These are phyloP conservation scores for Lactifluus pinguis DNA, from an alignment of 768 basidiomycete genomes.

Conservation along the genomic window DNA sequence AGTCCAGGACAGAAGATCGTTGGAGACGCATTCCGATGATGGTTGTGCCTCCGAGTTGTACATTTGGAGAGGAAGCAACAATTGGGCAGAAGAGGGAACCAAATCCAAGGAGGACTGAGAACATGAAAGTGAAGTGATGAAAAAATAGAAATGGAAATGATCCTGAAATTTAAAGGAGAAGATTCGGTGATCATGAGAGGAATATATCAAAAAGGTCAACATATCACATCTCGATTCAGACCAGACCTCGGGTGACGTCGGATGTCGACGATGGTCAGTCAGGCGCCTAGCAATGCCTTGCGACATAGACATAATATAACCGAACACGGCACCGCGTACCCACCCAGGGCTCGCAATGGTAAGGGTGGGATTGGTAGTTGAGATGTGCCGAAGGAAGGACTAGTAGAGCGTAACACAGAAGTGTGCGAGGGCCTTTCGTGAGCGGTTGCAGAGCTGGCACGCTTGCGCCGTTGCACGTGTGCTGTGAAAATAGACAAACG, in stretches of 20 bases:
- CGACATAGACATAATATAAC: constrained; percentile 70
- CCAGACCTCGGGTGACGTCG: too few relatives aligned
- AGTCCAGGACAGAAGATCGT: constrained; percentile 20
- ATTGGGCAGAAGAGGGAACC: not conserved
- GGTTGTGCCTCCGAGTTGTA: constrained; percentile 21
- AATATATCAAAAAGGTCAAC: too few relatives aligned
- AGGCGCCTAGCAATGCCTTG: constrained; percentile 64
- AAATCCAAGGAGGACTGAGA: not conserved
- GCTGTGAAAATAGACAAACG: constrained; percentile 89
- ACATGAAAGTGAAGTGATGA: not conserved
- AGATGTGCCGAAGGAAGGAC: constrained; percentile 84
- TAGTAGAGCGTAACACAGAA: constrained; percentile 82
- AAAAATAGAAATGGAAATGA: too few relatives aligned
- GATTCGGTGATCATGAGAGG: too few relatives aligned
- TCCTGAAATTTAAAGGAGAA: too few relatives aligned
- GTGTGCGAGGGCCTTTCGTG: constrained; percentile 86
- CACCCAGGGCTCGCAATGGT: constrained; percentile 97
- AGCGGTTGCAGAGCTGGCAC: constrained; percentile 68
- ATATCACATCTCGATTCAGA: too few relatives aligned
- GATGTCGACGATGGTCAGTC: constrained; percentile 38
- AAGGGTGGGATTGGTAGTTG: constrained; percentile 60
- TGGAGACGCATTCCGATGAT: constrained; percentile 19
- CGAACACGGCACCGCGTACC: constrained; percentile 81
- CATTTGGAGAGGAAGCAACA: not conserved
- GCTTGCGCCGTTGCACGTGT: constrained; percentile 93